Conservation (phyloP, 305 asterid species). For the Solanum hybrid region DNA sequence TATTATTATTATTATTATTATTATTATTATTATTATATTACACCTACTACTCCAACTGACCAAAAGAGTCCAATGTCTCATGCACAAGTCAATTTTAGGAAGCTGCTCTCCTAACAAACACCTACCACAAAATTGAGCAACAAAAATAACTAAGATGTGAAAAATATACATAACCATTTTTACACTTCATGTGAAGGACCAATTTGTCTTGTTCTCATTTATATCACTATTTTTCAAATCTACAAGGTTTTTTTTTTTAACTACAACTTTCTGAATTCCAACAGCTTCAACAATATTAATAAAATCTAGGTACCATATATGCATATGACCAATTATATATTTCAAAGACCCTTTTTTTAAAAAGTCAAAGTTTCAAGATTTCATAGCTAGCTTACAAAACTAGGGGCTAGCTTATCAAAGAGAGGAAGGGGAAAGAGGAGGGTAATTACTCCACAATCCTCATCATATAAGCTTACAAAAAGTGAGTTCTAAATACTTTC, state of each 20-base stretch:
- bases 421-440: neutral
- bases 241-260: neutral
- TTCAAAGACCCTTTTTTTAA: neutral
- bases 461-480: neutral
- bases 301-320: neutral
- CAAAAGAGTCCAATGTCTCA: neutral
- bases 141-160: neutral
- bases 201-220: neutral
- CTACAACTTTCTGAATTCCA: neutral
- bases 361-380: neutral
- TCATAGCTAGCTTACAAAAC: neutral
- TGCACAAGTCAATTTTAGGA: slow-evolving; percentile 1
- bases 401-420: neutral
- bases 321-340: neutral
- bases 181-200: neutral
- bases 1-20: neutral
- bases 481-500: neutral
- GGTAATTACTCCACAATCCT: neutral
- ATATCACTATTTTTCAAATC: neutral
- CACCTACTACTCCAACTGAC: neutral
- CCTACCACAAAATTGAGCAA: neutral
- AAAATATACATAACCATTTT: neutral
- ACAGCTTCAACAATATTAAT: neutral
- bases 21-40: neutral
- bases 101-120: neutral